Evolutionary conservation across 106 monocot genomes (phyloP), one percentile per base, ranked within the genome.

Genomic region (Ottelia alismoides): DNA sequence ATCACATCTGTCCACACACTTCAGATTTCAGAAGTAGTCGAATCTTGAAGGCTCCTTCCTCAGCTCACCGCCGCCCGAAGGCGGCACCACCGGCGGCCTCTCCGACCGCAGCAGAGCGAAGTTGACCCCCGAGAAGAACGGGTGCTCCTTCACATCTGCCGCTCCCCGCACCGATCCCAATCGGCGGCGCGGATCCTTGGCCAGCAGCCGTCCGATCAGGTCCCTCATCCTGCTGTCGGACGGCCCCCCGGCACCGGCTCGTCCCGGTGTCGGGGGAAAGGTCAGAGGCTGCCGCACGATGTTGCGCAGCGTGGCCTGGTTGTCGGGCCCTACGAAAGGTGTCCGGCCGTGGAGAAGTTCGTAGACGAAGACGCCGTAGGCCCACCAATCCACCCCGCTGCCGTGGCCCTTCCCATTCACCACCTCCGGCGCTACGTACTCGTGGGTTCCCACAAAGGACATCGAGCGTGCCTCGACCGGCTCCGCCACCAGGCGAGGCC

Each of bases 311-410:
- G 85, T 92, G 30, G 52, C 56, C 44, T 68, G 64, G 57, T 85
- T 86, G 18, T 57, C 76, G 22, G 66, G 30, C 0, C 92, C 92
- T 2, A 49, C 76, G 56, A 92, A 92, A 2, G 85, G 92, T 6
- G 92, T 92, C 10, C 70, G 70, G 16, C 92, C 92, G 54, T 74
- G 71, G 45, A 79, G 40, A 9, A 92, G 65, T 68, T 92, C 92
- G 75, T 86, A 92, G 24, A 92, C 63, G 62, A 92, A 71, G 29
- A 92, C 65, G 10, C 92, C 92, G 70, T 78, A 79, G 2, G 92
- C 85, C 92, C 92, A 92, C 92, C 92, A 92, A 71, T 92, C 92
- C 12, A 92, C 92, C 19, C 67, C 72, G 47, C 65, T 74, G 58
- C 85, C 82, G 68, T 92, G 92, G 40, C 49, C 17, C 3, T 57